Conservation (phyloP, 768 basidiomycete species). For the Kwoniella mangroviensis region DNA sequence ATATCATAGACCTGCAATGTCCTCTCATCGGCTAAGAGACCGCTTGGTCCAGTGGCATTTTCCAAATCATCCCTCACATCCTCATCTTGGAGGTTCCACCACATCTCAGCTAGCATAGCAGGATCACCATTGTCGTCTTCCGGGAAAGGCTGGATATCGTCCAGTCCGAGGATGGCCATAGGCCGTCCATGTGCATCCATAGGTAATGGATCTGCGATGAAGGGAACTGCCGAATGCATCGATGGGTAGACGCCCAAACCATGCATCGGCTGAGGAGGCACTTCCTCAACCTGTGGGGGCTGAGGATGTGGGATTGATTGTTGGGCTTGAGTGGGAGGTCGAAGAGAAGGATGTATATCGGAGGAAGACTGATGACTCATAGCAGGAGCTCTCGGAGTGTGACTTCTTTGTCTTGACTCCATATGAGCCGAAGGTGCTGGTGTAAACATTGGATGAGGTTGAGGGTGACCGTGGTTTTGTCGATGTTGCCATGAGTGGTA, state of each 20-base stretch:
- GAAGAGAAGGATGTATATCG: background rate
- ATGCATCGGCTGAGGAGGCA: background rate
- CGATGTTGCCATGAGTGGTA: constrained; percentile 23
- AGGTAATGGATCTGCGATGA: constrained; percentile 21
- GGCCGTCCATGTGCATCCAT: constrained; percentile 22
- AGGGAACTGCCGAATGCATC: constrained; percentile 15
- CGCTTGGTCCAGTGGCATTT: constrained; percentile 8
- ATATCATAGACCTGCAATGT: constrained; percentile 13
- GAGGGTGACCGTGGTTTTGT: background rate
- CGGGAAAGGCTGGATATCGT: constrained; percentile 19
- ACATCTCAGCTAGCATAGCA: constrained; percentile 19
- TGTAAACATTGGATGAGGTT: background rate
- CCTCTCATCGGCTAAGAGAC: constrained; percentile 4
- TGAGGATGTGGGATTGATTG: background rate
- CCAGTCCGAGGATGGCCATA: constrained; percentile 19
- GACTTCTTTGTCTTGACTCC: background rate
- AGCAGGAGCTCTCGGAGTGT: background rate
- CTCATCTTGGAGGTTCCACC: constrained; percentile 24
- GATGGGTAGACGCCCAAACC: constrained; percentile 3
- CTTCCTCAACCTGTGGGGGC: background rate
- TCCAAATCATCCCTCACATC: constrained; percentile 2
- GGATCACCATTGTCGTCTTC: constrained; percentile 19
- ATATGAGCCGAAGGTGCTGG: background rate
- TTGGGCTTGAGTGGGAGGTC: background rate
- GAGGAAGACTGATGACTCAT: constrained; percentile 10